These are phyloP conservation scores for Abortiporus biennis DNA, from an alignment of 1,284 basidiomycete species.

Conservation along the genomic window DNA sequence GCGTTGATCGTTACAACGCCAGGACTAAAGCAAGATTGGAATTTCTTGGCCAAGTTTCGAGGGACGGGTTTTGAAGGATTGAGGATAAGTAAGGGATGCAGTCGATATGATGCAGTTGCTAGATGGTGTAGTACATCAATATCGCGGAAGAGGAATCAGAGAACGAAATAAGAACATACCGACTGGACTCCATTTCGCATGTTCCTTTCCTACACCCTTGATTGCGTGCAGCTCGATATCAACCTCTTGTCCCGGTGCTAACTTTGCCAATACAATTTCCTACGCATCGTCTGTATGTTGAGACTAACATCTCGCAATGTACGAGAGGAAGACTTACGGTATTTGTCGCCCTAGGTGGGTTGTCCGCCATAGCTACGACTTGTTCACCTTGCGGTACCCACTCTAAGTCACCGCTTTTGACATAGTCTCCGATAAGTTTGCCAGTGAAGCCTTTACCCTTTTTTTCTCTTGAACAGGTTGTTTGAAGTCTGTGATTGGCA, in stretches of 20 bases:
- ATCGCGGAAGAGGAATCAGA: background rate
- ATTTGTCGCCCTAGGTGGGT: slow-evolving; percentile 69
- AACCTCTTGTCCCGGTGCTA: slow-evolving; percentile 85
- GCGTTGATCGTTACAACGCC: slow-evolving; percentile 78
- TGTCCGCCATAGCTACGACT: slow-evolving; percentile 38
- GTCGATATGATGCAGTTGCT: slow-evolving; percentile 94
- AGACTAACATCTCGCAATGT: background rate
- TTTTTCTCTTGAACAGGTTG: slow-evolving; percentile 62
- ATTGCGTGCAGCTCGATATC: slow-evolving; percentile 89
- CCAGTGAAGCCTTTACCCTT: slow-evolving; percentile 11
- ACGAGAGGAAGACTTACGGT: slow-evolving; percentile 18
- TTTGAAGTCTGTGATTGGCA: slow-evolving; percentile 42
- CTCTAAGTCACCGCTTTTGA: slow-evolving; percentile 74
- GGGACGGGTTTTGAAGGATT: slow-evolving; percentile 59
- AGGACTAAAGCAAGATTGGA: slow-evolving; percentile 83
- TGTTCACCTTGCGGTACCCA: slow-evolving; percentile 93
- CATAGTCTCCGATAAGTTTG: slow-evolving; percentile 25
- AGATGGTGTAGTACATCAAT: slow-evolving; percentile 6
- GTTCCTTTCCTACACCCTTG: slow-evolving; percentile 94
- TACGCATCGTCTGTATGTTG: slow-evolving; percentile 11
- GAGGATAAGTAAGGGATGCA: slow-evolving; percentile 85
- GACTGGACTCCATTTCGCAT: slow-evolving; percentile 98
- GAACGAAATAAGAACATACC: slow-evolving; percentile 37
- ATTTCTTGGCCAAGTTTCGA: slow-evolving; percentile 66
- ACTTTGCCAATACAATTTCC: slow-evolving; percentile 91